These are phyloP conservation scores for Platanus orientalis DNA, from an alignment of 164 flowering plant species.

Conservation along the genomic window DNA sequence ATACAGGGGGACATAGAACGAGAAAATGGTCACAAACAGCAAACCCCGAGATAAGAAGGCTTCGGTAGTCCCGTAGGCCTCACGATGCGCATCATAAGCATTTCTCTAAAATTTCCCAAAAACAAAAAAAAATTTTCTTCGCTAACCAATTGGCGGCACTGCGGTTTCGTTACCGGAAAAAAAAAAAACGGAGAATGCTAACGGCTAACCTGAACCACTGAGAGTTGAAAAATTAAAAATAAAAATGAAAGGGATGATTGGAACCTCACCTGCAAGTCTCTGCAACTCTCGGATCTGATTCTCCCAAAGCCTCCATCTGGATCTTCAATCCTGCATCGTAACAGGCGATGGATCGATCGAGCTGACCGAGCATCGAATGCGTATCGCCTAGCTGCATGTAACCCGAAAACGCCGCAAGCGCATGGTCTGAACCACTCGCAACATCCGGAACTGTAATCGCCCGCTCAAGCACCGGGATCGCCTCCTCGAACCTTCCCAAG, in stretches of 20 bases:
- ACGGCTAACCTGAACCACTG: not conserved
- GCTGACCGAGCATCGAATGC: constrained; percentile 5
- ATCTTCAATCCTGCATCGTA: constrained; percentile 6
- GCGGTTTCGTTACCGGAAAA: not conserved
- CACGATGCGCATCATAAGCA: too few relatives aligned
- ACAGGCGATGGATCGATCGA: not conserved
- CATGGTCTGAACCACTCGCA: constrained; percentile 2
- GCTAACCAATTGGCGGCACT: too few relatives aligned
- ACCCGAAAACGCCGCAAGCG: constrained; percentile 8
- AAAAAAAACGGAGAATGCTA: not conserved
- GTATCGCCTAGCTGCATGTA: constrained; percentile 10
- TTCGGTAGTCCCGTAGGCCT: too few relatives aligned
- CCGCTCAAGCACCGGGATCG: constrained; percentile 8
- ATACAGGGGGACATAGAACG: too few relatives aligned
- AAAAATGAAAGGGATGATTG: not conserved
- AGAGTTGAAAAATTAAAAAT: too few relatives aligned
- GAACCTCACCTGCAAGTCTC: constrained; percentile 9
- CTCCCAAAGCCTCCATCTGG: constrained; percentile 10
- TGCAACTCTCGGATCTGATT: constrained; percentile 10
- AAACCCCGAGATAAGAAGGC: too few relatives aligned
- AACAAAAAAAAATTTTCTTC: too few relatives aligned
- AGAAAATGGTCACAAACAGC: too few relatives aligned
- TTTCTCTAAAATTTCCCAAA: too few relatives aligned
- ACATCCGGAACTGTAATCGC: constrained; percentile 8
- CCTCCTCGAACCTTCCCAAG: constrained; percentile 5